Conservation (phyloP, 2,329 filamentous ascomycete species). For the Sporothrix inflata region DNA sequence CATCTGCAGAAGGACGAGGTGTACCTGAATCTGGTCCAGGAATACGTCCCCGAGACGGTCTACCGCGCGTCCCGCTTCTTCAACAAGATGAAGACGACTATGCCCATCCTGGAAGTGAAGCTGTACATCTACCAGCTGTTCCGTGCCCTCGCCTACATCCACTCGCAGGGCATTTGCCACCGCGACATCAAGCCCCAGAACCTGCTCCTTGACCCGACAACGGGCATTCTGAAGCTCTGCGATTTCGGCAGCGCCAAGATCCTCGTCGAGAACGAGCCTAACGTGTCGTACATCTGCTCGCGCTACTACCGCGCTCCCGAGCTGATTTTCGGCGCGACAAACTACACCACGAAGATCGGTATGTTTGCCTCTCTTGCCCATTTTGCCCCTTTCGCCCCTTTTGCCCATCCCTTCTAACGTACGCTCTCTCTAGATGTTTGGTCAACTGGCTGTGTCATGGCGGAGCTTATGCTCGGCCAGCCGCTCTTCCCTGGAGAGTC, state of each 20-base stretch:
- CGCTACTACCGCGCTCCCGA: slow-evolving; percentile 98
- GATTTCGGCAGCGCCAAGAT: slow-evolving; percentile 99
- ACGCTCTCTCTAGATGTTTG: slow-evolving; percentile 74
- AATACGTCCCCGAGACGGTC: slow-evolving; percentile 97
- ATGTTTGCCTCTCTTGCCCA: slow-evolving; percentile 48
- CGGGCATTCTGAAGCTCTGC: slow-evolving; percentile 92
- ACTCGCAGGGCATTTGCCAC: slow-evolving; percentile 98
- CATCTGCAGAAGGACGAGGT: slow-evolving; percentile 85
- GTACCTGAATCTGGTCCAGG: slow-evolving; percentile 96
- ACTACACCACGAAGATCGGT: slow-evolving; percentile 99
- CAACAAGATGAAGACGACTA: slow-evolving; percentile 99
- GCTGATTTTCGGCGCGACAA: slow-evolving; percentile 97
- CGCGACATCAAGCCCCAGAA: slow-evolving; percentile 99
- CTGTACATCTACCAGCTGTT: slow-evolving; percentile 99
- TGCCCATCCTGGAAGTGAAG: slow-evolving; percentile 98
- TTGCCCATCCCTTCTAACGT: neutral
- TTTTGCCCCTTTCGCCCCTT: neutral
- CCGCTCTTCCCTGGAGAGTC: slow-evolving; percentile 98
- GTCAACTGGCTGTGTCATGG: slow-evolving; percentile 99
- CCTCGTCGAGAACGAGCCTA: slow-evolving; percentile 96
- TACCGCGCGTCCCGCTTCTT: slow-evolving; percentile 98
- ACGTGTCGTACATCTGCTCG: slow-evolving; percentile 99
- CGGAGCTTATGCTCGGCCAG: slow-evolving; percentile 97
- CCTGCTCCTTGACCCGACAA: slow-evolving; percentile 86
- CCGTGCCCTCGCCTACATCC: slow-evolving; percentile 96